phyloP scores from a whole-genome alignment of 345 rosid species.

The Corymbia maculata region DNA sequence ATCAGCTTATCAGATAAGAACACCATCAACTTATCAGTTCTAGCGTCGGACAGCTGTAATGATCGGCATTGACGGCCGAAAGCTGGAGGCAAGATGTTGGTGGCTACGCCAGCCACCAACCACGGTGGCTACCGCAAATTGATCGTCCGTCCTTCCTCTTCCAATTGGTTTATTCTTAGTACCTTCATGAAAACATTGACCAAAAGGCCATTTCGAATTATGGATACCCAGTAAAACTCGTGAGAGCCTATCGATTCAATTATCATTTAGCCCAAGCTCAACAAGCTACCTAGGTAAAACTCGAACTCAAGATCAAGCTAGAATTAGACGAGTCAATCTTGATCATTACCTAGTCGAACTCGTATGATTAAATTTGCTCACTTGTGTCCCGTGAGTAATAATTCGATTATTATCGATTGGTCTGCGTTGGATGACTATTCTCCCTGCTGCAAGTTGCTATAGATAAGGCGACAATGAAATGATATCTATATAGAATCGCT shows the following conservation, averaged over 20 bases:
- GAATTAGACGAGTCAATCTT: neutral
- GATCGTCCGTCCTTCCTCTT: neutral
- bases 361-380: neutral
- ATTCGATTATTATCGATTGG: neutral
- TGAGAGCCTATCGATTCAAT: neutral
- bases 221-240: neutral
- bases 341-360: neutral
- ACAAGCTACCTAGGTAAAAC: neutral
- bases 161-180: neutral
- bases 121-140: neutral
- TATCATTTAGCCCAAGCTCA: neutral
- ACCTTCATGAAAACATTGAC: neutral
- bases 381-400: neutral
- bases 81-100: neutral
- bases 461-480: neutral
- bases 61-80: neutral
- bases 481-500: neutral
- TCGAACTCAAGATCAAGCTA: neutral
- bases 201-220: neutral
- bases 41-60: neutral
- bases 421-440: neutral
- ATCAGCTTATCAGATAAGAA: neutral
- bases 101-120: neutral
- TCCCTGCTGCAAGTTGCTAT: neutral
- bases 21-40: neutral